phyloP scores from a whole-genome alignment of 1,139 yeast species.

The Saccharomyces hybrid region DNA sequence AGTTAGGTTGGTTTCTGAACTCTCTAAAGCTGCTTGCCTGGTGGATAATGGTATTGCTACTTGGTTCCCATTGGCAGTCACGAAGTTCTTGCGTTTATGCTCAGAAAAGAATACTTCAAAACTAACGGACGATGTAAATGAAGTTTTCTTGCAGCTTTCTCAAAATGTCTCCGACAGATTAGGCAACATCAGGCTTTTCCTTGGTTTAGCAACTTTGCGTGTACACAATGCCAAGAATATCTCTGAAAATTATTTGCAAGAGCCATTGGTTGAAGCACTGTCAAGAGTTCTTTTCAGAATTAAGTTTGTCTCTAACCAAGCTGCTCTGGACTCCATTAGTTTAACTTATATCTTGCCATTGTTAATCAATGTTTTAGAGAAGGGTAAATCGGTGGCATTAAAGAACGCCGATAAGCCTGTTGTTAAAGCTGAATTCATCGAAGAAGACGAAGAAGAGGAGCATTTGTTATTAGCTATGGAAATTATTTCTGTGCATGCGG shows the following conservation, averaged over 20 bases:
- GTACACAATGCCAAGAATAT: conserved; percentile 39
- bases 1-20: conserved; percentile 45
- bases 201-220: conserved; percentile 66
- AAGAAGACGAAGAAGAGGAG: conserved; percentile 84
- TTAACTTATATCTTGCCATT: conserved; percentile 72
- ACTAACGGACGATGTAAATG: conserved; percentile 38
- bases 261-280: conserved; percentile 46
- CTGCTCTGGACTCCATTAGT: conserved; percentile 60
- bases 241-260: conserved; percentile 41
- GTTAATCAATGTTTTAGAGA: conserved; percentile 53
- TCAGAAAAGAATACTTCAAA: conserved; percentile 34
- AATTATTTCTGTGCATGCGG: conserved; percentile 69
- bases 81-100: conserved; percentile 39
- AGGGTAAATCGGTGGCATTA: conserved; percentile 49
- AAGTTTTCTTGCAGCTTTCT: conserved; percentile 42
- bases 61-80: conserved; percentile 69
- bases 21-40: conserved; percentile 43
- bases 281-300: conserved; percentile 67
- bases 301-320: conserved; percentile 67
- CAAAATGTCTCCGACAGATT: conserved; percentile 41
- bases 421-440: conserved; percentile 52
- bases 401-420: conserved; percentile 46
- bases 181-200: conserved; percentile 42
- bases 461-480: conserved; percentile 73
- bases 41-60: conserved; percentile 60